Evolutionary conservation across 306 rosid genomes (phyloP).

Genomic region (Lathyrus aphaca): DNA sequence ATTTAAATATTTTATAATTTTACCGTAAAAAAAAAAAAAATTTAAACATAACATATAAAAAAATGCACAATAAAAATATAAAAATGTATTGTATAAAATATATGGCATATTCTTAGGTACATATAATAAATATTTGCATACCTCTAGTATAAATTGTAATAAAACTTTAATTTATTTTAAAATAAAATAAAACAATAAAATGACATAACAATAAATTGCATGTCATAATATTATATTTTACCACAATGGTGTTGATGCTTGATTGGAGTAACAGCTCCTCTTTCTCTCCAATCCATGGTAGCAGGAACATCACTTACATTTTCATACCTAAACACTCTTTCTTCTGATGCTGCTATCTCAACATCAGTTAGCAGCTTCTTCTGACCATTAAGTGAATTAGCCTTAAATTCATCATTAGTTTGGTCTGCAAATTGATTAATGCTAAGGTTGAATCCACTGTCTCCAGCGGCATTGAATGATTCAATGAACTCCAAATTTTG

Average conservation of each 20-base stretch:
- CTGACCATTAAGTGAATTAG: not conserved
- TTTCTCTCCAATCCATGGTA: slow-evolving; percentile 37
- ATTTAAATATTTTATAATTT: too few species aligned
- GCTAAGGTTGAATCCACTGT: slow-evolving; percentile 41
- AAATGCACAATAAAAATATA: too few species aligned
- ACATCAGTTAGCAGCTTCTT: not conserved
- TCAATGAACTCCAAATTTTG: slow-evolving; percentile 40
- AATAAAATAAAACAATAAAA: too few species aligned
- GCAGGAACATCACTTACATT: slow-evolving; percentile 23
- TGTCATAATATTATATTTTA: not conserved
- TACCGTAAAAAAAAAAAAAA: too few species aligned
- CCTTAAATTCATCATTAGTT: slow-evolving; percentile 38
- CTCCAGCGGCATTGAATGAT: slow-evolving; percentile 33
- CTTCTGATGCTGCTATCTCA: not conserved
- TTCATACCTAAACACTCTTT: not conserved
- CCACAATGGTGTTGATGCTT: slow-evolving; percentile 40
- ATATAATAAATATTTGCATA: too few species aligned
- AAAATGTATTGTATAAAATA: too few species aligned
- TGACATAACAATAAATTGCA: too few species aligned
- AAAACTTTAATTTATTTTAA: too few species aligned
- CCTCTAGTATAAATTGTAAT: too few species aligned
- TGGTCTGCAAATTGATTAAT: slow-evolving; percentile 38
- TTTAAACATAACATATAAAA: too few species aligned
- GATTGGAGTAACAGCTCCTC: slow-evolving; percentile 44
- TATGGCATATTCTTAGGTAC: too few species aligned